These are phyloP conservation scores for Picochlorum sp. DNA, from an alignment of 139 green algal species.

Conservation along the genomic window DNA sequence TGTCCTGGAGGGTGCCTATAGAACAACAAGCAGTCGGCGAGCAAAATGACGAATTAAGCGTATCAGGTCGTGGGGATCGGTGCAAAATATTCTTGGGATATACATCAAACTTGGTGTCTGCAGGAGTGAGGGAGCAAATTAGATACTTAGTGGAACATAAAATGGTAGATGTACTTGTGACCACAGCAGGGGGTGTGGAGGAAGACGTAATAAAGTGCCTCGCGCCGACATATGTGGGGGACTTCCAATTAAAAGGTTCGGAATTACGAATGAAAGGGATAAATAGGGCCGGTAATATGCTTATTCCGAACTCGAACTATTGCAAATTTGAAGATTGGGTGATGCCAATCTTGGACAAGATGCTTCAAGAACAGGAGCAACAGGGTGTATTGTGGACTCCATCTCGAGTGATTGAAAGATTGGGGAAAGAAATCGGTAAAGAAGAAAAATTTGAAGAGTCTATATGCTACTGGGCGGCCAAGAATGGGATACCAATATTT, in stretches of 20 bases:
- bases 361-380: slow-evolving; percentile 82
- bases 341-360: slow-evolving; percentile 90
- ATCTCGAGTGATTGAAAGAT: slow-evolving; percentile 49
- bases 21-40: not conserved
- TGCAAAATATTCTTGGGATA: slow-evolving; percentile 91
- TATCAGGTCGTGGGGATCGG: slow-evolving; percentile 25
- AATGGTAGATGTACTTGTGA: slow-evolving; percentile 93
- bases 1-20: slow-evolving; percentile 26
- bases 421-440: slow-evolving; percentile 87
- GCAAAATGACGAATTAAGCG: no score
- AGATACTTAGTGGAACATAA: slow-evolving; percentile 71
- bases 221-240: slow-evolving; percentile 81
- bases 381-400: slow-evolving; percentile 84
- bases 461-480: slow-evolving; percentile 84
- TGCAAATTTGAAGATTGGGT: slow-evolving; percentile 99
- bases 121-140: slow-evolving; percentile 81
- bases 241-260: slow-evolving; percentile 77
- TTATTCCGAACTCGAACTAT: slow-evolving; percentile 99
- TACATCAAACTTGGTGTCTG: slow-evolving; percentile 92
- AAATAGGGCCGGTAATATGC: slow-evolving; percentile 97
- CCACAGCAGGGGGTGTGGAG: slow-evolving; percentile 91
- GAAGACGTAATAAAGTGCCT: slow-evolving; percentile 99
- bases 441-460: no score
- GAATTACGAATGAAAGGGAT: slow-evolving; percentile 75
- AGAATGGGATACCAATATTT: slow-evolving; percentile 91